Percentiles rank a stretch among this genome's conserved stretches.
These are phyloP conservation scores for Guyanaporus albipodus DNA, from an alignment of 768 basidiomycete genomes.

Conservation along the genomic window DNA sequence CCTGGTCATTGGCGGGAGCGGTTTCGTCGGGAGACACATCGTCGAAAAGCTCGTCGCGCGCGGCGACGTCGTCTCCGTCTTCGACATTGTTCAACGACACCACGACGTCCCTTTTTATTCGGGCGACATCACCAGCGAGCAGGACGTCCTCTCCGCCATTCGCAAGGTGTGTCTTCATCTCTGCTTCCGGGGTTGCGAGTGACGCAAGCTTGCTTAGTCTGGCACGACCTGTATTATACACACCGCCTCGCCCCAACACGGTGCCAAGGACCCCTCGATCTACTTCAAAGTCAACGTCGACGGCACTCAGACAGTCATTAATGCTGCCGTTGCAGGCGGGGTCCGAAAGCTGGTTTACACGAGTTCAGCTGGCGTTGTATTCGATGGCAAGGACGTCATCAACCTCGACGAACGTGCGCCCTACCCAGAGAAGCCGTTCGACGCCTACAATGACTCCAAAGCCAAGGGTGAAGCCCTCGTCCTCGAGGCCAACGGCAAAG, in stretches of 20 bases:
- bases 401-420: slow-evolving; percentile 86
- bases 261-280: slow-evolving; percentile 59
- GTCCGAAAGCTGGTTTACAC: slow-evolving; percentile 93
- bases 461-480: slow-evolving; percentile 82
- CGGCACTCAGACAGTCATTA: slow-evolving; percentile 82
- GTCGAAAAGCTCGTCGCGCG: slow-evolving; percentile 80
- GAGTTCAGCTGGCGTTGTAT: slow-evolving; percentile 87
- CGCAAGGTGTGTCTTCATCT: slow-evolving; percentile 46
- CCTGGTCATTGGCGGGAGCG: slow-evolving; percentile 91
- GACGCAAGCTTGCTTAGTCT: slow-evolving; percentile 41
- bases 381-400: slow-evolving; percentile 75
- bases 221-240: slow-evolving; percentile 91
- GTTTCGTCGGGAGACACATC: slow-evolving; percentile 88
- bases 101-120: slow-evolving; percentile 84
- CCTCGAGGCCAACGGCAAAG: slow-evolving; percentile 80
- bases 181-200: neutral
- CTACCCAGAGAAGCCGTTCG: slow-evolving; percentile 68
- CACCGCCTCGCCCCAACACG: slow-evolving; percentile 83
- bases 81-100: slow-evolving; percentile 91
- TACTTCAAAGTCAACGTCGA: slow-evolving; percentile 94
- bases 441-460: slow-evolving; percentile 94
- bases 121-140: slow-evolving; percentile 81
- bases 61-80: slow-evolving; percentile 76
- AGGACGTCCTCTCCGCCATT: slow-evolving; percentile 67
- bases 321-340: slow-evolving; percentile 66